phyloP scores from a whole-genome alignment of 345 rosid species.

The Aegle marmelos region DNA sequence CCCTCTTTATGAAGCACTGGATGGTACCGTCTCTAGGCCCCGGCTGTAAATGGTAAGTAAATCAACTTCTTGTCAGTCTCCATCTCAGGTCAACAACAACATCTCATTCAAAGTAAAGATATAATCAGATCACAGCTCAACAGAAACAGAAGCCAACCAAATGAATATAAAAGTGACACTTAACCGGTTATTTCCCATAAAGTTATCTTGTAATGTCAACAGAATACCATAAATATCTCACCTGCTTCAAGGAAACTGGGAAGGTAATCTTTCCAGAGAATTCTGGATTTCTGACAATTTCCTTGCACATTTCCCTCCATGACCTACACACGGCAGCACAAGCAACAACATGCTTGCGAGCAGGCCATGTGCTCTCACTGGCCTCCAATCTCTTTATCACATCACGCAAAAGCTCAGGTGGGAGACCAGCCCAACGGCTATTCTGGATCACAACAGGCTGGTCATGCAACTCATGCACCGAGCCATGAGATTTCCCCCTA shows the following conservation, averaged over 20 bases:
- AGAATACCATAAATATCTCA: conserved; percentile 17
- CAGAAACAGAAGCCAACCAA: conserved; percentile 4
- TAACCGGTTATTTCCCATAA: background rate
- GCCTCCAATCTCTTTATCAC: conserved; percentile 90
- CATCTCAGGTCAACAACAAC: background rate
- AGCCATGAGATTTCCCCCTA: conserved; percentile 77
- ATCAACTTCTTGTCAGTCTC: conserved; percentile 12
- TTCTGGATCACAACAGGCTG: conserved; percentile 54
- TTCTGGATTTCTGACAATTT: conserved; percentile 77
- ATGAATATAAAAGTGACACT: background rate
- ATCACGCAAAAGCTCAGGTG: conserved; percentile 82
- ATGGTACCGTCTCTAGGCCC: conserved; percentile 79
- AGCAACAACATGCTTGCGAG: conserved; percentile 84
- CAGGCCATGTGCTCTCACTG: conserved; percentile 85
- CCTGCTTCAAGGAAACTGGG: conserved; percentile 93
- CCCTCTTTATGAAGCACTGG: conserved; percentile 93
- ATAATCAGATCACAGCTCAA: background rate
- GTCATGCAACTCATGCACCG: conserved; percentile 66
- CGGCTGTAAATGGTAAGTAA: conserved; percentile 50
- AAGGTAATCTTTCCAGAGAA: conserved; percentile 86
- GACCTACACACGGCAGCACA: conserved; percentile 94
- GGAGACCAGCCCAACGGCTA: conserved; percentile 83
- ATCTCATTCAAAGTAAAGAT: conserved; percentile 6
- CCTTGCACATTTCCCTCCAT: conserved; percentile 96
- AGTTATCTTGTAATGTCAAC: background rate